These are phyloP conservation scores for Tremella yokohamensis DNA, from an alignment of 768 basidiomycete species.

Conservation along the genomic window DNA sequence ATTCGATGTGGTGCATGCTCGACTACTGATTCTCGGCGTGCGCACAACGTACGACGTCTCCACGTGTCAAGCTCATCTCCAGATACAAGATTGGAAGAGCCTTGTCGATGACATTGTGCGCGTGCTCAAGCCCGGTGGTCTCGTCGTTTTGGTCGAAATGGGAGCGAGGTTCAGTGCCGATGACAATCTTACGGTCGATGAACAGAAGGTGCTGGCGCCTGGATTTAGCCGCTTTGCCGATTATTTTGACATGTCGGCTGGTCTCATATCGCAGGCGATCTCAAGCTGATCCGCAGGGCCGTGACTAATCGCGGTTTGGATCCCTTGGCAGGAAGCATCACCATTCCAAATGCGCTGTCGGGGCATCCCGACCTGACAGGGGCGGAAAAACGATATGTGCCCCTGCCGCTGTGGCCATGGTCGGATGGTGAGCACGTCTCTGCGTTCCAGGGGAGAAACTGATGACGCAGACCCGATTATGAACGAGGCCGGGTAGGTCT, in stretches of 20 bases:
- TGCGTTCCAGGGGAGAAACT: not conserved
- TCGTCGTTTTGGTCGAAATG: constrained; percentile 13
- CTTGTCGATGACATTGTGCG: constrained; percentile 9
- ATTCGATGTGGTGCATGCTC: constrained; percentile 23
- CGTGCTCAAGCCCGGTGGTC: constrained; percentile 17
- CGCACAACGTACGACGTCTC: not conserved
- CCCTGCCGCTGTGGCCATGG: constrained; percentile 19
- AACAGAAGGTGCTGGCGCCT: constrained; percentile 5
- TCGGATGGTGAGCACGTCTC: constrained; percentile 10
- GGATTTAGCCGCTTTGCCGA: constrained; percentile 12
- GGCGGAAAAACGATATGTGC: constrained; percentile 7
- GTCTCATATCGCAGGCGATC: not conserved
- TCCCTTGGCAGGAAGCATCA: constrained; percentile 6
- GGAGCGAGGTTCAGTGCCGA: constrained; percentile 9
- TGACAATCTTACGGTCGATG: constrained; percentile 9
- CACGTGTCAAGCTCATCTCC: not conserved
- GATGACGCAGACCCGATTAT: not conserved
- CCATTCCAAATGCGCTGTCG: constrained; percentile 6
- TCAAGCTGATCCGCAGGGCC: not conserved
- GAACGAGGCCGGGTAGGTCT: constrained; percentile 7
- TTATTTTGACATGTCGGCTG: constrained; percentile 10
- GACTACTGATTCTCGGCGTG: constrained; percentile 17
- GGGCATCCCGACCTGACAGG: constrained; percentile 5
- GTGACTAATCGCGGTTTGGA: constrained; percentile 13
- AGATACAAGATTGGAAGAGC: constrained; percentile 17